phyloP scores from a whole-genome alignment of 1,284 basidiomycete genomes.

The Cerrena zonata region DNA sequence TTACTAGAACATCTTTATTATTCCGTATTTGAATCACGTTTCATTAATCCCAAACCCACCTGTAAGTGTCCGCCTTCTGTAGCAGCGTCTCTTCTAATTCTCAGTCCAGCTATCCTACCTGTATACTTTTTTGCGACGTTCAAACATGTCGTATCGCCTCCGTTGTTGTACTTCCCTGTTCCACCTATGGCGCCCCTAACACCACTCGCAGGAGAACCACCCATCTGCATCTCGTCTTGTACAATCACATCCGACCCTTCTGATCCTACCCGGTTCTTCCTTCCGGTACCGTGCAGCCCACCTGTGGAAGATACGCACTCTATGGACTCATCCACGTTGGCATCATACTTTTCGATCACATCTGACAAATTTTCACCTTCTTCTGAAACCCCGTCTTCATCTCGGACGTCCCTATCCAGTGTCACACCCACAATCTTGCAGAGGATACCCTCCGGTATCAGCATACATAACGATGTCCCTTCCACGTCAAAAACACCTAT shows the following conservation, averaged over 20 bases:
- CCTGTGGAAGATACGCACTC: background rate
- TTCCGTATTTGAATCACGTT: conserved; percentile 25
- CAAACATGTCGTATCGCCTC: conserved; percentile 51
- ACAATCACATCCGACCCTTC: conserved; percentile 12
- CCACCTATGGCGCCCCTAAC: conserved; percentile 55
- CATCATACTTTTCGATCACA: background rate
- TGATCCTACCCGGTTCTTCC: conserved; percentile 5
- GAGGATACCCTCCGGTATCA: background rate
- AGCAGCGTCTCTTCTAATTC: too few species aligned
- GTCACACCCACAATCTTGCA: background rate
- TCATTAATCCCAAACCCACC: conserved; percentile 25
- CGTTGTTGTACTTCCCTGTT: conserved; percentile 57
- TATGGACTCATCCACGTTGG: background rate
- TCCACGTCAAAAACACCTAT: background rate
- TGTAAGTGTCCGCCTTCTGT: conserved; percentile 15
- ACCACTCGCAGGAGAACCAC: conserved; percentile 24
- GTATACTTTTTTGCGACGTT: conserved; percentile 65
- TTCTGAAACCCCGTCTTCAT: background rate
- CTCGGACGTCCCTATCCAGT: background rate
- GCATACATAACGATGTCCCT: background rate
- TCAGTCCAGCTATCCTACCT: conserved; percentile 55
- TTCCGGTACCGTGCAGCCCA: background rate
- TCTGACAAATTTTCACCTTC: background rate
- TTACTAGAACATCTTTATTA: conserved; percentile 25
- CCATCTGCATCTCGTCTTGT: too few species aligned